A percentile compares a stretch with the other conserved stretches of the same genome.
These are phyloP conservation scores for Sutorius eximius DNA, from an alignment of 1,284 basidiomycete species.

Conservation along the genomic window DNA sequence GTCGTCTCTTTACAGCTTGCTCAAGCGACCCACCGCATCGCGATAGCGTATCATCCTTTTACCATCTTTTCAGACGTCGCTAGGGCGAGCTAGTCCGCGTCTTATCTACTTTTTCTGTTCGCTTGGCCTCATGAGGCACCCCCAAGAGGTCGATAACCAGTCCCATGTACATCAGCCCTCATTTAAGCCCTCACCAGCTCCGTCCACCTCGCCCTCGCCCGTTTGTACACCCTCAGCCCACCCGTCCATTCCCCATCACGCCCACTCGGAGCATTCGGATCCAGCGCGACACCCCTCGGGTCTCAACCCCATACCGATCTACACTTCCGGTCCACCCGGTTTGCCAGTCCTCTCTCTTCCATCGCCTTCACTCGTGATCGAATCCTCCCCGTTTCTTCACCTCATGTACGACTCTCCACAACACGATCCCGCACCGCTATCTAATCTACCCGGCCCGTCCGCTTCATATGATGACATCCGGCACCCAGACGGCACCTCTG, in stretches of 20 bases:
- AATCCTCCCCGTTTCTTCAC: not conserved
- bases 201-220: constrained; percentile 2
- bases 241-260: constrained; percentile 11
- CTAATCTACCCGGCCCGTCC: constrained; percentile 31
- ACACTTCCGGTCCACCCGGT: constrained; percentile 35
- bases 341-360: constrained; percentile 23
- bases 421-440: constrained; percentile 16
- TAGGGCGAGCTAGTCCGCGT: not conserved
- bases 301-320: constrained; percentile 48
- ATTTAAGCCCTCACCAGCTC: constrained; percentile 20
- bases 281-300: not conserved
- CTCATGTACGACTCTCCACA: constrained; percentile 20
- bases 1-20: constrained; percentile 26
- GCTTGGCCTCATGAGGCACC: constrained; percentile 40
- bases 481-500: constrained; percentile 9
- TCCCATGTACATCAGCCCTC: not conserved
- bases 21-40: constrained; percentile 20
- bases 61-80: not conserved
- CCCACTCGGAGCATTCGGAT: constrained; percentile 17
- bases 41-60: not conserved
- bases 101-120: constrained; percentile 23
- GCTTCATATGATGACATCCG: constrained; percentile 13
- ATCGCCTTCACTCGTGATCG: not conserved
- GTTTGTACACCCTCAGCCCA: constrained; percentile 20
- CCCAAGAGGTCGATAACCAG: constrained; percentile 53